Conservation (phyloP, 2,329 filamentous ascomycete genomes). For the Parasarocladium wereldwijsianum region DNA sequence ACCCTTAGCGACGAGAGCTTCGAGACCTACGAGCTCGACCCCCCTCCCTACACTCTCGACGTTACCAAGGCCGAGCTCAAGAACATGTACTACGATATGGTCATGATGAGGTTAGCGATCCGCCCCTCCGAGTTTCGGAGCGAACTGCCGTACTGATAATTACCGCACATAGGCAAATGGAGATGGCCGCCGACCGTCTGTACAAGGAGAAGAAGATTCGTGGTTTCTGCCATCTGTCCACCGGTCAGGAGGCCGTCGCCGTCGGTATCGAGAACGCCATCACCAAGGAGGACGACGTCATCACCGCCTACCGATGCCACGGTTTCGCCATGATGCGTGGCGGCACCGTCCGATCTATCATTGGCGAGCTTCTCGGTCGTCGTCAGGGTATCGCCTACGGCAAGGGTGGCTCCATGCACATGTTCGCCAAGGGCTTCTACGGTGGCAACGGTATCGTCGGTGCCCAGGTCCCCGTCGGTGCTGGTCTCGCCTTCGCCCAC, state of each 20-base stretch:
- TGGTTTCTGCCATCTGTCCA: slow-evolving; percentile 98
- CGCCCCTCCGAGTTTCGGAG: background rate
- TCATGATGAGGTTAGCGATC: slow-evolving; percentile 62
- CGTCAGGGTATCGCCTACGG: slow-evolving; percentile 95
- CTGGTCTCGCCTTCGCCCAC: slow-evolving; percentile 91
- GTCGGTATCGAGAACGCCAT: slow-evolving; percentile 95
- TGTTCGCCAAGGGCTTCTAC: slow-evolving; percentile 97
- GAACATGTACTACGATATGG: slow-evolving; percentile 99
- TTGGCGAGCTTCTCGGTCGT: slow-evolving; percentile 88
- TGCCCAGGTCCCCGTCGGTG: slow-evolving; percentile 93
- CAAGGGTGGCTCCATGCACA: slow-evolving; percentile 99
- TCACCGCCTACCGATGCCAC: slow-evolving; percentile 98
- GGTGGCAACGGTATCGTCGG: slow-evolving; percentile 98
- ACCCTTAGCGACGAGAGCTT: slow-evolving; percentile 96
- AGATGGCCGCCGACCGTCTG: slow-evolving; percentile 95
- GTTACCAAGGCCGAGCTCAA: slow-evolving; percentile 97
- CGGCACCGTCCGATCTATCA: slow-evolving; percentile 77
- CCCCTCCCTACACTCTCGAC: slow-evolving; percentile 80
- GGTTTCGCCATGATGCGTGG: slow-evolving; percentile 96
- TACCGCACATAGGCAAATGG: slow-evolving; percentile 82
- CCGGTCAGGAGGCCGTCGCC: slow-evolving; percentile 93
- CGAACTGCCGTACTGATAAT: slow-evolving; percentile 14
- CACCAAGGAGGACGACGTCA: slow-evolving; percentile 80
- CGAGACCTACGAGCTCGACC: slow-evolving; percentile 98
- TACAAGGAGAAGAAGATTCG: slow-evolving; percentile 99